These are phyloP conservation scores for Paraconiothyrium sp. DNA, from an alignment of 2,329 filamentous ascomycete genomes.

Conservation along the genomic window DNA sequence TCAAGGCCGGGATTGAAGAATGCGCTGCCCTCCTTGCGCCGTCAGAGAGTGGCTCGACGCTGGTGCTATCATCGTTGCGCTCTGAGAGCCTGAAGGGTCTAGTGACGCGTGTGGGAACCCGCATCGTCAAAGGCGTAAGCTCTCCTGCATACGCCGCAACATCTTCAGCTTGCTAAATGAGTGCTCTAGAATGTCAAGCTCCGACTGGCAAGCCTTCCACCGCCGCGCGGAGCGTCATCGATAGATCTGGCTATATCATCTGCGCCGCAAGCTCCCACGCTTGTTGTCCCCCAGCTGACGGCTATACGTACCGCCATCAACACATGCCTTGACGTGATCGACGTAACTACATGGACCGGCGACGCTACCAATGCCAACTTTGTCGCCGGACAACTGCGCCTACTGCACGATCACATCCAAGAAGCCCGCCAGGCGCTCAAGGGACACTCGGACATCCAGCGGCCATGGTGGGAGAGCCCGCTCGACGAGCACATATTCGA, in stretches of 20 bases:
- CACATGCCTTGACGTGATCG: slow-evolving; percentile 82
- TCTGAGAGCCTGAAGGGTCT: slow-evolving; percentile 93
- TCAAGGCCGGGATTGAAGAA: slow-evolving; percentile 81
- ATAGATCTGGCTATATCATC: slow-evolving; percentile 64
- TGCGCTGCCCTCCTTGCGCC: slow-evolving; percentile 88
- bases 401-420: slow-evolving; percentile 68
- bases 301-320: slow-evolving; percentile 80
- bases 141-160: not conserved
- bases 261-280: slow-evolving; percentile 63
- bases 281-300: slow-evolving; percentile 75
- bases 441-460: slow-evolving; percentile 61
- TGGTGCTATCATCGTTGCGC: slow-evolving; percentile 86
- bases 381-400: slow-evolving; percentile 66
- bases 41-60: slow-evolving; percentile 83
- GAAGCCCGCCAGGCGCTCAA: slow-evolving; percentile 69
- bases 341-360: slow-evolving; percentile 77
- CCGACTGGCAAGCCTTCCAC: slow-evolving; percentile 74
- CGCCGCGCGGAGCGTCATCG: slow-evolving; percentile 60
- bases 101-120: slow-evolving; percentile 88
- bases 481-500: slow-evolving; percentile 69
- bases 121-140: slow-evolving; percentile 86
- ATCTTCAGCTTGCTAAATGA: slow-evolving; percentile 18
- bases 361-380: slow-evolving; percentile 68
- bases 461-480: slow-evolving; percentile 65
- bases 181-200: slow-evolving; percentile 75